phyloP scores from a whole-genome alignment of 768 basidiomycete species.

The Tulasnella calospora region DNA sequence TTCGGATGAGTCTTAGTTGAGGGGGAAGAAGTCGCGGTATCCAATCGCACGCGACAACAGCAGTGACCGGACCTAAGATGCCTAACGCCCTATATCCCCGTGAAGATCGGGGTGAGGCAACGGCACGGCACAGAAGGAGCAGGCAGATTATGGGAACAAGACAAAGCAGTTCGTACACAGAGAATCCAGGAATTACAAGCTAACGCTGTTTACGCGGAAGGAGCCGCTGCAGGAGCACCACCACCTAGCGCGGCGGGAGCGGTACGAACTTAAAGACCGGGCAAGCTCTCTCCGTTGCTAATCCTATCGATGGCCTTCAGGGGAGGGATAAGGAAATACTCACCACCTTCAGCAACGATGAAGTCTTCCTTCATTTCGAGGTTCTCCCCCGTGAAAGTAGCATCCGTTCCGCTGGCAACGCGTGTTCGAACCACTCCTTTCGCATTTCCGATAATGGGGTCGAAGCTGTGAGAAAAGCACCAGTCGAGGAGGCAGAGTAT shows the following conservation, averaged over 20 bases:
- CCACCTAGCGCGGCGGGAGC: neutral
- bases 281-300: neutral
- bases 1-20: neutral
- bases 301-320: conserved; percentile 16
- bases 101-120: neutral
- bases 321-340: conserved; percentile 24
- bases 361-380: conserved; percentile 15
- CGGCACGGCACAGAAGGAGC: neutral
- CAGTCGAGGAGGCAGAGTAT: neutral
- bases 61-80: neutral
- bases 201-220: too few species aligned
- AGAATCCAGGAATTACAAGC: too few species aligned
- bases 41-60: neutral
- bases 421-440: neutral
- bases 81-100: neutral
- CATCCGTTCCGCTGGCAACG: neutral
- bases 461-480: neutral
- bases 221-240: too few species aligned
- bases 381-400: neutral
- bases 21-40: neutral
- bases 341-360: conserved; percentile 19
- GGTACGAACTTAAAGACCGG: neutral
- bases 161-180: neutral
- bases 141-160: neutral
- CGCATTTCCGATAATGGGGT: conserved; percentile 20